A percentile compares a stretch with the other conserved stretches of the same genome.
Evolutionary conservation across 306 rosid species (phyloP).

Genomic region (Trichosanthes cucumerina): DNA sequence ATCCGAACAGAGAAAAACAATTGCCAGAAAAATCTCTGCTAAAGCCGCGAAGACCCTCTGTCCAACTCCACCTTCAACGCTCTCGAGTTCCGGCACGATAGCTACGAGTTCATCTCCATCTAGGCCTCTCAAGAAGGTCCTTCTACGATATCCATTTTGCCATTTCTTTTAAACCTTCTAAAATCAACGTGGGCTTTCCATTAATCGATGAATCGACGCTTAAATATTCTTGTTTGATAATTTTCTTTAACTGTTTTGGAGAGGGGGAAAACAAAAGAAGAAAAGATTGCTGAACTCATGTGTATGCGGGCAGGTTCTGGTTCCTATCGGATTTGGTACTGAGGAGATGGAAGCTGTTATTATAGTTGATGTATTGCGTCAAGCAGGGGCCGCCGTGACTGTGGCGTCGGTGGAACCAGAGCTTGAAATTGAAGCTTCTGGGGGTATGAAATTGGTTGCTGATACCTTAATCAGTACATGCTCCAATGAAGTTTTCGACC

Average conservation of each 20-base stretch:
- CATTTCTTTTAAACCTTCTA: neutral
- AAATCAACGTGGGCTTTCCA: neutral
- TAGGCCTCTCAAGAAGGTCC: constrained; percentile 47
- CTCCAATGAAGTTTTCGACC: constrained; percentile 59
- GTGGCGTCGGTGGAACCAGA: constrained; percentile 83
- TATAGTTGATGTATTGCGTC: constrained; percentile 72
- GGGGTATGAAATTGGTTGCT: constrained; percentile 68
- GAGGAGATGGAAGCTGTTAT: constrained; percentile 97
- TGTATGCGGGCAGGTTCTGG: constrained; percentile 41
- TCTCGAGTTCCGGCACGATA: constrained; percentile 1
- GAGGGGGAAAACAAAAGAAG: neutral
- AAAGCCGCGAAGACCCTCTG: constrained; percentile 27
- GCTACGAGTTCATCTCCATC: constrained; percentile 17
- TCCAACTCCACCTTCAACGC: constrained; percentile 10
- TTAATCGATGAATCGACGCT: neutral
- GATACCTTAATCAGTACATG: constrained; percentile 56
- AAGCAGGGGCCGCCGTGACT: constrained; percentile 85
- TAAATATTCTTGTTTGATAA: neutral
- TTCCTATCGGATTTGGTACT: constrained; percentile 83
- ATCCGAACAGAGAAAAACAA: constrained; percentile 16
- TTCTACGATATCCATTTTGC: constrained; percentile 13
- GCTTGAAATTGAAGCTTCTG: constrained; percentile 67
- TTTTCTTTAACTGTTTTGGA: neutral
- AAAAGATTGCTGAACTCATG: neutral
- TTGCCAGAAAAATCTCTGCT: constrained; percentile 28